phyloP scores from a whole-genome alignment of 306 rosid species.

The Begonia masoniana region DNA sequence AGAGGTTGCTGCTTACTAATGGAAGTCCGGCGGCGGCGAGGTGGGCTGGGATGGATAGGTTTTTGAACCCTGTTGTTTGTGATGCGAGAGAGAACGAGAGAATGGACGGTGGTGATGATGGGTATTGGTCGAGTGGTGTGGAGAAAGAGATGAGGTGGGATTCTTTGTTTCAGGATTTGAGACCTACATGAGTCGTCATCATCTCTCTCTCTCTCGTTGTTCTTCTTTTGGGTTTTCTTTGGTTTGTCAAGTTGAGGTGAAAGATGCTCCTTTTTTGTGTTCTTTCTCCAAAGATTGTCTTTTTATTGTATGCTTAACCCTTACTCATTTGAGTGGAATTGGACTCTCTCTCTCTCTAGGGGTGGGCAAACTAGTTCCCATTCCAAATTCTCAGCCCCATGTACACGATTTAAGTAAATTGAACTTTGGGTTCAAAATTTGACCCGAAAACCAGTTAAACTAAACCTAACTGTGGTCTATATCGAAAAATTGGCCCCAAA shows the following conservation, averaged over 20 bases:
- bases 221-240: neutral
- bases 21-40: constrained; percentile 28
- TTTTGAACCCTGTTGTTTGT: constrained; percentile 40
- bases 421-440: no score
- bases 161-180: constrained; percentile 77
- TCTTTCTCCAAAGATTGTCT: constrained; percentile 40
- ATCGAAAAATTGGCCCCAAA: no score
- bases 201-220: neutral
- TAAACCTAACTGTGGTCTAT: no score
- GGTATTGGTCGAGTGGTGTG: constrained; percentile 57
- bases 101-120: constrained; percentile 27
- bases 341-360: neutral
- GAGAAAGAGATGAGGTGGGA: constrained; percentile 82
- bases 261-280: constrained; percentile 39
- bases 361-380: no score
- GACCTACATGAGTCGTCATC: constrained; percentile 44
- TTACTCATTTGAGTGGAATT: neutral
- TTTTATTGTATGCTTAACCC: no score
- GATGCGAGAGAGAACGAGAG: constrained; percentile 31
- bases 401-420: no score
- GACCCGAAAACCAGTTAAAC: no score
- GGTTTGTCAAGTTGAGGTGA: constrained; percentile 38
- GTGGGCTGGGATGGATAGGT: constrained; percentile 21
- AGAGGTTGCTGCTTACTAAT: constrained; percentile 42
- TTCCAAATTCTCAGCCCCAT: no score